These are phyloP conservation scores for Gymnopilus dilepis DNA, from an alignment of 768 basidiomycete species.

Conservation along the genomic window DNA sequence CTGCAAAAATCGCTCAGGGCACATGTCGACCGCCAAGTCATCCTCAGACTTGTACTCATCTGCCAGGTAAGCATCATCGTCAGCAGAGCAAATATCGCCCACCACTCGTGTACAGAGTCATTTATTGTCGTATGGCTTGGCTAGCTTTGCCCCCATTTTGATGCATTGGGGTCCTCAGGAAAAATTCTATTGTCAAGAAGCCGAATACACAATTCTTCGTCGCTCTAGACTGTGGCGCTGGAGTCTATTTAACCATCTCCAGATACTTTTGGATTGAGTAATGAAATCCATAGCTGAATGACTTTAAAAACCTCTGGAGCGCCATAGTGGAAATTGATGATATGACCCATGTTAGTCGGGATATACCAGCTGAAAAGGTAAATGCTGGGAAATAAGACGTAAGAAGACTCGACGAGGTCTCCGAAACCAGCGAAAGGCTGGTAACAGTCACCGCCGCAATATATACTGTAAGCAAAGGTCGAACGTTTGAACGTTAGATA, in stretches of 20 bases:
- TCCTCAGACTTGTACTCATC: no score
- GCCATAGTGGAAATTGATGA: conserved; percentile 24
- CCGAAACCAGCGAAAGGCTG: conserved; percentile 9
- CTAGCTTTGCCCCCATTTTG: no score
- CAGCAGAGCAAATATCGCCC: no score
- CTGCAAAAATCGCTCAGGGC: conserved; percentile 10
- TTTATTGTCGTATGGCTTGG: no score
- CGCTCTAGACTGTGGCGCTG: no score
- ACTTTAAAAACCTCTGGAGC: conserved; percentile 18
- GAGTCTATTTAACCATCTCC: not conserved
- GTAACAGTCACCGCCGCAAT: conserved; percentile 27
- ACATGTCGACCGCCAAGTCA: not conserved
- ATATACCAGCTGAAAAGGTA: conserved; percentile 18
- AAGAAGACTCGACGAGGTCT: conserved; percentile 17
- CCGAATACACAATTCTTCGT: no score
- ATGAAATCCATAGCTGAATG: conserved; percentile 24
- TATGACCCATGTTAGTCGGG: conserved; percentile 26
- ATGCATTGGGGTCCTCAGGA: no score
- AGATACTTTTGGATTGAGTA: not conserved
- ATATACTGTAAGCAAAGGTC: conserved; percentile 11
- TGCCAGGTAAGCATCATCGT: no score
- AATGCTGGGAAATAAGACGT: conserved; percentile 16
- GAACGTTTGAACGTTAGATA: no score
- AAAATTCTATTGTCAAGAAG: no score
- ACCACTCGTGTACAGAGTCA: no score